A percentile compares a stretch with the other conserved stretches of the same genome.
Evolutionary conservation across 2,329 filamentous ascomycete species (phyloP).

Genomic region (Zalaria obscura): DNA sequence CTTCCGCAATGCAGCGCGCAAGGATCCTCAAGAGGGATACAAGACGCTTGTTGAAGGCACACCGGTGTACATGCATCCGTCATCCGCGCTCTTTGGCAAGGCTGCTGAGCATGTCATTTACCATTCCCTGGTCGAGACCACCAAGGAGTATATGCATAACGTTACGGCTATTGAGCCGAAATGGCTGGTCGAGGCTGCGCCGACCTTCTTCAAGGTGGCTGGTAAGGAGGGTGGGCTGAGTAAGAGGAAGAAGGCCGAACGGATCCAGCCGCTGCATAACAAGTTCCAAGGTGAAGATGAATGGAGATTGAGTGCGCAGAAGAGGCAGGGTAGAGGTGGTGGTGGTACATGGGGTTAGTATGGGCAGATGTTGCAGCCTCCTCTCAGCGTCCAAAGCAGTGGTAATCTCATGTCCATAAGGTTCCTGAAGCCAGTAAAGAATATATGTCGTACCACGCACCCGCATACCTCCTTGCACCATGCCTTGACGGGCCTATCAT

Average conservation of each 20-base stretch:
- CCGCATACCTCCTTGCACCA: no score
- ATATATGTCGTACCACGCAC: no score
- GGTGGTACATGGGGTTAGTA: slow-evolving; percentile 82
- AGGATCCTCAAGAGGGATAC: slow-evolving; percentile 93
- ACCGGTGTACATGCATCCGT: slow-evolving; percentile 87
- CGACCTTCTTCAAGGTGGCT: slow-evolving; percentile 97
- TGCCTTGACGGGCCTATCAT: no score
- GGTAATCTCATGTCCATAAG: no score
- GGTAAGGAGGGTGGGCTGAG: slow-evolving; percentile 64
- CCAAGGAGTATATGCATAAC: slow-evolving; percentile 96
- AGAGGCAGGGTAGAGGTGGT: slow-evolving; percentile 68
- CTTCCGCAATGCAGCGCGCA: slow-evolving; percentile 88
- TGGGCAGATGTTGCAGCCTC: no score
- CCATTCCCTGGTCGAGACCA: slow-evolving; percentile 78
- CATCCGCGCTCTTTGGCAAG: slow-evolving; percentile 85
- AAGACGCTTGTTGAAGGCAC: slow-evolving; percentile 95
- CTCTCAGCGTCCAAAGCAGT: no score
- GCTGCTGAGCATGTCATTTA: slow-evolving; percentile 95
- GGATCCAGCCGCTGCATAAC: slow-evolving; percentile 91
- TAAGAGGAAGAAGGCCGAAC: slow-evolving; percentile 85
- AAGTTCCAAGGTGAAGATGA: slow-evolving; percentile 86
- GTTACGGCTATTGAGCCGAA: slow-evolving; percentile 91
- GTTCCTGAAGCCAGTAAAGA: no score
- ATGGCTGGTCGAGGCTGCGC: slow-evolving; percentile 87
- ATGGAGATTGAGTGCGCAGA: slow-evolving; percentile 84